Evolutionary conservation across 169 alveolate species (phyloP), one percentile per base, ranked within the genome.

Genomic region (Plasmodium falciparum): DNA sequence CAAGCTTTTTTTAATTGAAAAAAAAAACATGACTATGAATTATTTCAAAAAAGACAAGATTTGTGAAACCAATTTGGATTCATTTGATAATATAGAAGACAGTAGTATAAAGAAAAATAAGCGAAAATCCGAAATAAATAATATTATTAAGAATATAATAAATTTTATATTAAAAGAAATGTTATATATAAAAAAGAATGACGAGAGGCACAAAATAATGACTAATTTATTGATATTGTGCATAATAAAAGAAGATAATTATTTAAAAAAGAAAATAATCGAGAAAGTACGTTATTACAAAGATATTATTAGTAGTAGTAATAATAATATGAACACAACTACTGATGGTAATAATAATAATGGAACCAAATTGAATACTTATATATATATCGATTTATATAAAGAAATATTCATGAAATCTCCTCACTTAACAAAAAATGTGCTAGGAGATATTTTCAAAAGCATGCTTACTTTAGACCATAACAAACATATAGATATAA

Each of bases 141-240:
- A 86, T 33, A 86, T 86, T 74, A 72, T 86, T 49, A 86, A 67
- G 63, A 86, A 86, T 86, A 72, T 86, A 59, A 86, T 86, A 26
- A 65, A 72, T 74, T 86, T 86, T 29, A 73, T 86, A 11, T 29
- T 86, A 22, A 86, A 86, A n/a, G 92, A 86, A 86, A 59, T 86
- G 62, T 17, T 86, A 52, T 86, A 26, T 67, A 86, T 86, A 43
- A 86, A 86, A 74, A 65, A 67, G 47, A 65, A 86, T 29, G 92
- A 86, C 43, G 88, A 70, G 15, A 47, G 92, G 22, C 92, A 86
- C 45, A 39, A 50, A 7, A 86, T 86, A 62, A 86, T 86, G 88
- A 86, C 92, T 12, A 71, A 61, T 20, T 45, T 86, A 65, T 47
- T 86, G 22, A 73, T 86, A 45, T 67, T 86, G 22, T 86, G 86